phyloP scores from a whole-genome alignment of 352 stramenopile genomes.

The Saprolegnia diclina region DNA sequence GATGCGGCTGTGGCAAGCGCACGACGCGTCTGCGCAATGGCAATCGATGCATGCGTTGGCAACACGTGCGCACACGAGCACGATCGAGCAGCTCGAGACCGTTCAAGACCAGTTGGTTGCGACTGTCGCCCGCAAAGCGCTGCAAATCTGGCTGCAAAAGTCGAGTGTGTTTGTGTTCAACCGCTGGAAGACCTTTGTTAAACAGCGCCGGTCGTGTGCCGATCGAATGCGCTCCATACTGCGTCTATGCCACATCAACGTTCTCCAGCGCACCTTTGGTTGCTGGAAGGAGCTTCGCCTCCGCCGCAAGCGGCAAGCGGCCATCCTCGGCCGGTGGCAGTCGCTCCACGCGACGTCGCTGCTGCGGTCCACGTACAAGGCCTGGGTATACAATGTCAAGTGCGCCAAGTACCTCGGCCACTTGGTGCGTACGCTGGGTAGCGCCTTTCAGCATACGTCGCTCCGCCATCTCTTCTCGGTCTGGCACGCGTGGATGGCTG shows the following conservation, averaged over 20 bases:
- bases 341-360: neutral
- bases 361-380: neutral
- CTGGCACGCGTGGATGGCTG: no score
- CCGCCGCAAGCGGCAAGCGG: neutral
- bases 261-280: neutral
- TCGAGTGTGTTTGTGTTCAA: constrained; percentile 24
- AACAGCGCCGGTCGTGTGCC: neutral
- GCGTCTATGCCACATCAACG: constrained; percentile 7
- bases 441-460: no score
- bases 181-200: constrained; percentile 23
- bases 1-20: neutral
- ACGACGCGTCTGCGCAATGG: neutral
- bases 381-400: neutral
- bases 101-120: neutral
- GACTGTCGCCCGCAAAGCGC: constrained; percentile 10
- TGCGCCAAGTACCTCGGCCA: neutral
- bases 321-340: constrained; percentile 5
- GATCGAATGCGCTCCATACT: neutral
- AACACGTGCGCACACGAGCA: neutral
- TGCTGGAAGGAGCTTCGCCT: constrained; percentile 15
- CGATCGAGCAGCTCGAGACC: neutral
- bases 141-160: constrained; percentile 14
- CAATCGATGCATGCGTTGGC: neutral
- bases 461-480: no score
- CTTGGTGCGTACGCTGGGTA: no score